These are phyloP conservation scores for Fraxinus sp. DNA, from an alignment of 305 asterid genomes.

Conservation along the genomic window DNA sequence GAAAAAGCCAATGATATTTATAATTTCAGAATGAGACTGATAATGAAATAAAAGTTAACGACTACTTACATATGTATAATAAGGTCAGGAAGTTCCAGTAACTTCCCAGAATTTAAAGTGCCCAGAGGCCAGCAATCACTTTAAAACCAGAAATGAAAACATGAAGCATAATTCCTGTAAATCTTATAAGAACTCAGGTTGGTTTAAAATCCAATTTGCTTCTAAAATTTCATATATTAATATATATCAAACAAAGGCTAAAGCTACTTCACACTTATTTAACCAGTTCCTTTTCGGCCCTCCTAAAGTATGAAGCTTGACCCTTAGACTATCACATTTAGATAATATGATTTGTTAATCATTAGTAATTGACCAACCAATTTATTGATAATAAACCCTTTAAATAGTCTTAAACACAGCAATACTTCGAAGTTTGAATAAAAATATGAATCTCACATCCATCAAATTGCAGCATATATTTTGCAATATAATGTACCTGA, in stretches of 20 bases:
- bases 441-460: background rate
- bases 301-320: background rate
- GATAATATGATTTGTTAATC: conserved; percentile 4
- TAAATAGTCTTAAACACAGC: background rate
- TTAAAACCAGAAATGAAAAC: no score
- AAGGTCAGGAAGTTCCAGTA: no score
- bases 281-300: conserved; percentile 7
- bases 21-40: no score
- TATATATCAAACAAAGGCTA: background rate
- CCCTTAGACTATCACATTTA: conserved; percentile 8
- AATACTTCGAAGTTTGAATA: background rate
- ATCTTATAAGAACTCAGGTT: background rate
- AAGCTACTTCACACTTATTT: conserved; percentile 1
- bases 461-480: background rate
- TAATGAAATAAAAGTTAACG: no score
- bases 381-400: background rate
- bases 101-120: no score
- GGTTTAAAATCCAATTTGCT: background rate
- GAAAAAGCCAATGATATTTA: no score
- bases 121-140: no score
- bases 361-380: background rate
- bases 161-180: background rate
- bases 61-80: no score
- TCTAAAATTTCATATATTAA: background rate
- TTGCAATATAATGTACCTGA: conserved; percentile 45